Conservation (phyloP, 1,139 yeast species). For the Sugiyamaella neomexicana region DNA sequence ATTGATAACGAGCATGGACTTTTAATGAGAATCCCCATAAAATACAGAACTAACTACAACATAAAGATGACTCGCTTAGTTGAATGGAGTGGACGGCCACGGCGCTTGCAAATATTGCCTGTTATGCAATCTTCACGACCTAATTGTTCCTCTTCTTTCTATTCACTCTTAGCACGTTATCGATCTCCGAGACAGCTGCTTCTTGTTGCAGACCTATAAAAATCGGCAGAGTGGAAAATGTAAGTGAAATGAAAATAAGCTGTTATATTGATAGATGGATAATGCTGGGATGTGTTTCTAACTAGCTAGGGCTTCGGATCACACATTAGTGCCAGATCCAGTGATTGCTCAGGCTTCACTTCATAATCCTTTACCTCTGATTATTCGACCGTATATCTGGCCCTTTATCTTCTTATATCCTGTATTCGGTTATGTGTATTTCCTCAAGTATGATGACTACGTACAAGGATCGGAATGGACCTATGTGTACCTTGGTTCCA, state of each 20-base stretch:
- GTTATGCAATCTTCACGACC: background rate
- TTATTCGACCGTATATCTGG: constrained; percentile 75
- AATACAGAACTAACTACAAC: too few relatives aligned
- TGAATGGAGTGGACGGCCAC: background rate
- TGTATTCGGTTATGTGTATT: constrained; percentile 63
- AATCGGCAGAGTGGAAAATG: constrained; percentile 3
- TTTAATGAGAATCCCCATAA: too few relatives aligned
- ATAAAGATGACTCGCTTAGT: too few relatives aligned
- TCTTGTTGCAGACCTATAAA: background rate
- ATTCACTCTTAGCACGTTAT: background rate
- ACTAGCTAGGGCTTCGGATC: constrained; percentile 6
- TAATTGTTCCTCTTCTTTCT: constrained; percentile 1
- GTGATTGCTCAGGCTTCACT: constrained; percentile 65
- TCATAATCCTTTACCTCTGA: constrained; percentile 63
- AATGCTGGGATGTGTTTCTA: too few relatives aligned
- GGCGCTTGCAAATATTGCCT: background rate
- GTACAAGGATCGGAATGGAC: constrained; percentile 82
- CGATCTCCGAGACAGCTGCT: background rate
- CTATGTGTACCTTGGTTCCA: constrained; percentile 75
- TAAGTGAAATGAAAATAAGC: background rate
- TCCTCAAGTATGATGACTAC: constrained; percentile 70
- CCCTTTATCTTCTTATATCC: constrained; percentile 86
- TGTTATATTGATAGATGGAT: background rate
- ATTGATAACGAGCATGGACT: too few relatives aligned
- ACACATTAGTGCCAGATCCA: constrained; percentile 46